These are phyloP conservation scores for Bromus sterilis DNA, from an alignment of 176 grass and related monocot genomes.

Conservation along the genomic window DNA sequence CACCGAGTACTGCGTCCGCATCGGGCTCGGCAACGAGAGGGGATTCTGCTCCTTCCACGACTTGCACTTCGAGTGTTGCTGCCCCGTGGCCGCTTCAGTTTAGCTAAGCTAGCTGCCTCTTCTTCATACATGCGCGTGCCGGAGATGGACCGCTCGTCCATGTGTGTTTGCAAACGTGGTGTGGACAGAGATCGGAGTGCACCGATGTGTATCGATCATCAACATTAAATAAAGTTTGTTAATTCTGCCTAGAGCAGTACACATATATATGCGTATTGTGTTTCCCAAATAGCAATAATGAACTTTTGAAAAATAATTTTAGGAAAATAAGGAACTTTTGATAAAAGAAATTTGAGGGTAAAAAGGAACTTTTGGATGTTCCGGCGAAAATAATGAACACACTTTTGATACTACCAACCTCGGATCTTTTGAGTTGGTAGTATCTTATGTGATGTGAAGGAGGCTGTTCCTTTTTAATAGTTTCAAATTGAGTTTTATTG, in stretches of 20 bases:
- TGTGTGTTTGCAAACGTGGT: background rate
- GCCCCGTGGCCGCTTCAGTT: background rate
- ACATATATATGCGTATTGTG: background rate
- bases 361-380: too few relatives aligned
- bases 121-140: background rate
- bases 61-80: conserved; percentile 2
- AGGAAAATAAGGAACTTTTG: too few relatives aligned
- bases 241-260: background rate
- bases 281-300: background rate
- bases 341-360: too few relatives aligned
- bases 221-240: background rate
- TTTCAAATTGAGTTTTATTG: too few relatives aligned
- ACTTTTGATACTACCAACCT: too few relatives aligned
- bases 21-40: background rate
- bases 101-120: background rate
- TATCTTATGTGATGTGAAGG: too few relatives aligned
- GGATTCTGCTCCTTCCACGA: conserved; percentile 1
- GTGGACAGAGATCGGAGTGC: background rate
- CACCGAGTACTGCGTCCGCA: background rate
- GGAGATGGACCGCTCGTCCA: background rate
- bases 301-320: too few relatives aligned
- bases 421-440: too few relatives aligned
- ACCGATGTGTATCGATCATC: background rate
- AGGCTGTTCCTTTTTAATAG: too few relatives aligned
- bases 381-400: too few relatives aligned